phyloP scores from a whole-genome alignment of 164 flowering plant genomes.

The Pachysandra terminalis region DNA sequence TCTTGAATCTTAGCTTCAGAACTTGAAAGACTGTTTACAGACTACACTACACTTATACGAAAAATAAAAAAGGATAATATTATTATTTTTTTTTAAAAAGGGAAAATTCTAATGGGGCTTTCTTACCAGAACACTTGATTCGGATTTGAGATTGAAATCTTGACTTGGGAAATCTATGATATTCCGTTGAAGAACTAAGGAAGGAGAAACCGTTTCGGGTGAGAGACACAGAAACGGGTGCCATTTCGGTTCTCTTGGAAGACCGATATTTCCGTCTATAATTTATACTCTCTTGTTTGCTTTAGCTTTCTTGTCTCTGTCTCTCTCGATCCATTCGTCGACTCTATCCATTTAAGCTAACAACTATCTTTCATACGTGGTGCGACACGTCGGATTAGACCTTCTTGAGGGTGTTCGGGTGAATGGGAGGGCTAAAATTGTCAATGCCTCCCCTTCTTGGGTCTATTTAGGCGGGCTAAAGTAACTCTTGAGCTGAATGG shows the following conservation, averaged over 20 bases:
- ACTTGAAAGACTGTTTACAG: not conserved
- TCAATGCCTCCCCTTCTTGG: too few species aligned
- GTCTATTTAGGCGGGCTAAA: too few species aligned
- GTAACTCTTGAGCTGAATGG: too few species aligned
- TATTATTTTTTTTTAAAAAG: not conserved
- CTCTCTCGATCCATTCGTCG: constrained; percentile 5
- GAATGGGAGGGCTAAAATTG: too few species aligned
- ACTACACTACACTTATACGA: not conserved
- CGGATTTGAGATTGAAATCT: constrained; percentile 20
- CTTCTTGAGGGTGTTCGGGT: too few species aligned
- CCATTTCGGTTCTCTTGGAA: constrained; percentile 26
- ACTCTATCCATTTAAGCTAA: too few species aligned
- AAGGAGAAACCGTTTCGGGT: constrained; percentile 21
- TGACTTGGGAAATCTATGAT: constrained; percentile 6
- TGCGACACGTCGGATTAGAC: too few species aligned
- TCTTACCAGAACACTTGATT: constrained; percentile 40
- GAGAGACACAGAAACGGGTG: constrained; percentile 27
- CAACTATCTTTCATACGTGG: too few species aligned
- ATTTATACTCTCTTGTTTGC: not conserved
- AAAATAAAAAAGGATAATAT: not conserved
- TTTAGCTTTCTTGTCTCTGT: not conserved
- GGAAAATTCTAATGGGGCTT: not conserved
- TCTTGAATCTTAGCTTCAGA: not conserved
- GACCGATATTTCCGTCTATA: not conserved
- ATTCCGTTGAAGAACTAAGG: constrained; percentile 13